Conservation (phyloP, 441 rosid species). For the Lepidium campestre region DNA sequence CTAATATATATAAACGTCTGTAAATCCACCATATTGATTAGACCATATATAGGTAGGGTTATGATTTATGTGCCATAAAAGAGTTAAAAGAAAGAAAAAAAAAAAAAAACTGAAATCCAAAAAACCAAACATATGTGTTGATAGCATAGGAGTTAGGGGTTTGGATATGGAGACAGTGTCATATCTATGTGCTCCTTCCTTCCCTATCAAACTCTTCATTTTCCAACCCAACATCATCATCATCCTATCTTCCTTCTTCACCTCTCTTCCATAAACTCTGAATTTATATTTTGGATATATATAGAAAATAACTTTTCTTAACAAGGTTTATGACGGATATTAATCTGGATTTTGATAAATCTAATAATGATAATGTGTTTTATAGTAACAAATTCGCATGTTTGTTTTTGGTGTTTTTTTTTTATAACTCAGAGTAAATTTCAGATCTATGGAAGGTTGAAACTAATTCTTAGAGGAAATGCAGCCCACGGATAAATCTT, state of each 20-base stretch:
- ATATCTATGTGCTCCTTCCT: slow-evolving; percentile 12
- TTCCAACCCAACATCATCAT: slow-evolving; percentile 14
- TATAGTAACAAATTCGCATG: neutral
- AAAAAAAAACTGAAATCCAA: slow-evolving; percentile 3
- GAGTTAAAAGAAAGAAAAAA: neutral
- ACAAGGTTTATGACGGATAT: neutral
- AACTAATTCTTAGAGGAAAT: no score
- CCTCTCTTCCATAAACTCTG: neutral
- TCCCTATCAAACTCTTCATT: slow-evolving; percentile 4
- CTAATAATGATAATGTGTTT: neutral
- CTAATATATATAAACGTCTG: neutral
- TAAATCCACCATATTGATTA: neutral
- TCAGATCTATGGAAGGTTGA: no score
- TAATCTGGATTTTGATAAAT: neutral
- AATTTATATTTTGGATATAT: neutral
- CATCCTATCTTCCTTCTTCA: neutral
- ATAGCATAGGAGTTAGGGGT: slow-evolving; percentile 13
- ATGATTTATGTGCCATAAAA: slow-evolving; percentile 12
- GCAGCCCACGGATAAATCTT: no score
- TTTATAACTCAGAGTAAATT: no score
- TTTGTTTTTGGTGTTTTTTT: neutral
- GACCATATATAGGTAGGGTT: neutral
- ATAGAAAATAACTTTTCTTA: no score
- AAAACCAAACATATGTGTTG: slow-evolving; percentile 14
- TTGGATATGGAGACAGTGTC: slow-evolving; percentile 22